Conservation (phyloP, 495 filamentous ascomycete species). For the Penicillium ucsense region DNA sequence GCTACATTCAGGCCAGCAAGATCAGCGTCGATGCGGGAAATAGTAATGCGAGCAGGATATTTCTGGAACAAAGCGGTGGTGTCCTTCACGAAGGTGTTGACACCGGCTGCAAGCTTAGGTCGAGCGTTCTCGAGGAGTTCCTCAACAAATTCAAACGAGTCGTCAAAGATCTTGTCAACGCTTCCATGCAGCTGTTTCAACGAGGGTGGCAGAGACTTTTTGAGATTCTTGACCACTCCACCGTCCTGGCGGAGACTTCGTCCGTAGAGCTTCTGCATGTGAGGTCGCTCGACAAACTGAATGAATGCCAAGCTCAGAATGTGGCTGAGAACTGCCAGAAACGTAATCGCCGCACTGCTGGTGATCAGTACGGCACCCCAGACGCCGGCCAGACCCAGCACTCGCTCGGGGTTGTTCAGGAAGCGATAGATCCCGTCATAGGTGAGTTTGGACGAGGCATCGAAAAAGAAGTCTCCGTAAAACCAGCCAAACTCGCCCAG, state of each 20-base stretch:
- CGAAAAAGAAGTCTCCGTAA: conserved; percentile 95
- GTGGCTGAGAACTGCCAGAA: conserved; percentile 77
- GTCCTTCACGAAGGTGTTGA: conserved; percentile 79
- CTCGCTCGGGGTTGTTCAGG: conserved; percentile 92
- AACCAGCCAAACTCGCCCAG: conserved; percentile 99
- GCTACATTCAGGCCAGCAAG: conserved; percentile 74
- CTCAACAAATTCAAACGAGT: conserved; percentile 78
- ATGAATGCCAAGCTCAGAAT: conserved; percentile 79
- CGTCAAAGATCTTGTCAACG: conserved; percentile 77
- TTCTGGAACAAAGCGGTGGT: conserved; percentile 80
- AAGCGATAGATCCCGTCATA: conserved; percentile 97
- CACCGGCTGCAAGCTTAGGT: conserved; percentile 76
- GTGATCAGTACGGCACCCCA: conserved; percentile 95
- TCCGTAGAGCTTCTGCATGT: conserved; percentile 98
- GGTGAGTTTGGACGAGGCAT: conserved; percentile 71
- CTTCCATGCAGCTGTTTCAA: conserved; percentile 66
- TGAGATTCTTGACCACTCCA: conserved; percentile 82
- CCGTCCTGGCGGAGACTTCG: conserved; percentile 73
- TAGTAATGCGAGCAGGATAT: conserved; percentile 79
- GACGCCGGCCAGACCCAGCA: conserved; percentile 87
- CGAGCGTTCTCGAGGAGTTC: conserved; percentile 83
- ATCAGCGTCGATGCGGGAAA: conserved; percentile 72
- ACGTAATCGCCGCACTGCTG: conserved; percentile 71
- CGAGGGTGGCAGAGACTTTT: conserved; percentile 77
- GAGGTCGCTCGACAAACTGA: conserved; percentile 86